These are phyloP conservation scores for Zasmidium cellare DNA, from an alignment of 2,329 filamentous ascomycete species.

Conservation along the genomic window DNA sequence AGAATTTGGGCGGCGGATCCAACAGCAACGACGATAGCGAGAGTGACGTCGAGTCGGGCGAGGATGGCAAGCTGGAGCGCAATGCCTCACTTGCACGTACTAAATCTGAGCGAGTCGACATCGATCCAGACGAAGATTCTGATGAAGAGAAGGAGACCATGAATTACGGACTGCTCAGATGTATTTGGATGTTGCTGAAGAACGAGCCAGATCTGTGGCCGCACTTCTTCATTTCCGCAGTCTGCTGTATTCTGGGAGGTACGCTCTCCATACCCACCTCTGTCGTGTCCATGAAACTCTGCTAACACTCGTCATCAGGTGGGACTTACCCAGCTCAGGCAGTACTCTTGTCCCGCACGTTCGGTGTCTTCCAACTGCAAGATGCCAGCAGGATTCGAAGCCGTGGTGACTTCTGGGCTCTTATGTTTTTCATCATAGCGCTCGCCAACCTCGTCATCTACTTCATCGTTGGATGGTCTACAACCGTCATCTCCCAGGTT, in stretches of 20 bases:
- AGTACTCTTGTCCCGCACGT: slow-evolving; percentile 84
- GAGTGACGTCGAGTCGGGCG: neutral
- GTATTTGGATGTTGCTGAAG: neutral
- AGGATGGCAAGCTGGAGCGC: neutral
- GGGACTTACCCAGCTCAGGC: slow-evolving; percentile 62
- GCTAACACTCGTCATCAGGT: neutral
- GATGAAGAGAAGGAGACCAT: neutral
- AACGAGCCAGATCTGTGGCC: neutral
- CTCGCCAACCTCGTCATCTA: slow-evolving; percentile 47
- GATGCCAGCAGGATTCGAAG: slow-evolving; percentile 44
- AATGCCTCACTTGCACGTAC: neutral
- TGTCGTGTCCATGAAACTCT: neutral
- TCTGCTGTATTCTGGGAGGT: neutral
- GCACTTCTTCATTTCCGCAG: neutral
- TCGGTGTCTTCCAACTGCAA: slow-evolving; percentile 65
- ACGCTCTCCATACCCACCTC: neutral
- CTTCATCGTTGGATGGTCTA: slow-evolving; percentile 42
- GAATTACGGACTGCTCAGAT: neutral
- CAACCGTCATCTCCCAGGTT: slow-evolving; percentile 38
- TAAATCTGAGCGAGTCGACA: neutral
- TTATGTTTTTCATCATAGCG: slow-evolving; percentile 57
- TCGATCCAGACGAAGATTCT: neutral
- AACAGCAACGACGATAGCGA: neutral
- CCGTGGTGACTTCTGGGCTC: slow-evolving; percentile 47
- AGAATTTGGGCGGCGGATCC: slow-evolving; percentile 4